These are phyloP conservation scores for Malus hybrid DNA, from an alignment of 331 rosid species.

Conservation along the genomic window DNA sequence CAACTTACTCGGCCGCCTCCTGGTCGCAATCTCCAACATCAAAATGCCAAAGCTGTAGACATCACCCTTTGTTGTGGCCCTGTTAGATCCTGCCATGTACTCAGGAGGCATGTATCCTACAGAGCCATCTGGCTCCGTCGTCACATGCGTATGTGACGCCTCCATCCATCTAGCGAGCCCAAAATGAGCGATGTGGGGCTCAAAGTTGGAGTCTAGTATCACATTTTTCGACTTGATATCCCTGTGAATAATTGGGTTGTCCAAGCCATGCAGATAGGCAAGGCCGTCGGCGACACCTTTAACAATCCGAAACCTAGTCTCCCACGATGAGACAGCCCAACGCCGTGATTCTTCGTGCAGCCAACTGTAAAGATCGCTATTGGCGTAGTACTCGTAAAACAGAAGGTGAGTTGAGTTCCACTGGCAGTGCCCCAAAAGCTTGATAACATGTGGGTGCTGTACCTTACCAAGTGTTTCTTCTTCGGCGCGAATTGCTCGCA, in stretches of 20 bases:
- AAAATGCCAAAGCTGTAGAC: slow-evolving; percentile 59
- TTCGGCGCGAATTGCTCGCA: background rate
- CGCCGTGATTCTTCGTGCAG: background rate
- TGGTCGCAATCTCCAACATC: slow-evolving; percentile 26
- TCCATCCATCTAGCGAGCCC: slow-evolving; percentile 65
- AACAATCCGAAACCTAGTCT: slow-evolving; percentile 35
- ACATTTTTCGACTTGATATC: slow-evolving; percentile 20
- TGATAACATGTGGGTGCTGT: background rate
- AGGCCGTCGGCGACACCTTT: slow-evolving; percentile 69
- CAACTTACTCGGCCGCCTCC: background rate
- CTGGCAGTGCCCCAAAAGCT: background rate
- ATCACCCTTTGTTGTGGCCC: slow-evolving; percentile 41
- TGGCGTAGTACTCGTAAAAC: background rate
- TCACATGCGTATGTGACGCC: slow-evolving; percentile 43
- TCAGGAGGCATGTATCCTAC: slow-evolving; percentile 88
- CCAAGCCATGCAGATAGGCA: slow-evolving; percentile 42
- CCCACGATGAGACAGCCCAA: slow-evolving; percentile 43
- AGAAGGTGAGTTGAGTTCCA: background rate
- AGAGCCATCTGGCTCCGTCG: slow-evolving; percentile 67
- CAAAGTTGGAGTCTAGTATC: slow-evolving; percentile 43
- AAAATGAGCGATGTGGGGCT: slow-evolving; percentile 78
- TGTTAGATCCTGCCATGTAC: slow-evolving; percentile 10
- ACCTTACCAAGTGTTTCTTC: background rate
- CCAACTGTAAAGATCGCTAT: background rate
- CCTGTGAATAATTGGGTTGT: background rate